Evolutionary conservation across 495 filamentous ascomycete genomes (phyloP), one percentile per base, ranked within the genome.

Genomic region (Xylaria sp.): DNA sequence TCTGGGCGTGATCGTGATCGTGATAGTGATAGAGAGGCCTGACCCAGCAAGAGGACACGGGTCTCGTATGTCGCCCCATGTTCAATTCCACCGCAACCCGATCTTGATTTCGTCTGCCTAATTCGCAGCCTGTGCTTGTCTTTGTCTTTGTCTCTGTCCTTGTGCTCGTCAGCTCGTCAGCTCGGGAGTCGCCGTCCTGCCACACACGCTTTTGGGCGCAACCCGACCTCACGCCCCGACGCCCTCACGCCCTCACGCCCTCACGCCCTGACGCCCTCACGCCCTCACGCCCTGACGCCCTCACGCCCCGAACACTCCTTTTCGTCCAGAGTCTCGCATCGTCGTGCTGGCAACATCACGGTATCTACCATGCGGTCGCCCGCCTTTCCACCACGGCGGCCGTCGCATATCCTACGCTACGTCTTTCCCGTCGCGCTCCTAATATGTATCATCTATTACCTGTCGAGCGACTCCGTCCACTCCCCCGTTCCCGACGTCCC

Each of bases 301-400:
- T n/a, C n/a, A n/a, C n/a, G n/a, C n/a, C 33, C 35, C 19, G 43
- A 33, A 6, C 24, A 15, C 24, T 19, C 19, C 2, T 24, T 29
- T 6, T 44, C 61, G 33, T 43, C 44, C 21, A 12, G n/a, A 40
- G 21, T 7, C 40, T 57, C 63, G 50, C 64, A 35, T 65, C 61
- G 63, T 72, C 72, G 76, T 69, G 58, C 68, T 71, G 71, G 76
- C 74, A 68, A 68, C 69, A 64, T 69, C 69, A 68, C 68, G 67
- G 64, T 71, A 73, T 72, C 61, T 72, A 74, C 74, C 43, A 78
- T 78, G 76, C 76, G 77, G 69, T 78, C 76, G 43, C 81, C 80
- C 64, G 76, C 74, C n/a, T 82, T 82, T 67, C 81, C 80, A 31
- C 80, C 77, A 46, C 77, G 80, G 71, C 77, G 82, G 15, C 78